These are phyloP conservation scores for Wallacemonas collosoma DNA, from an alignment of 208 protist species.

Conservation along the genomic window DNA sequence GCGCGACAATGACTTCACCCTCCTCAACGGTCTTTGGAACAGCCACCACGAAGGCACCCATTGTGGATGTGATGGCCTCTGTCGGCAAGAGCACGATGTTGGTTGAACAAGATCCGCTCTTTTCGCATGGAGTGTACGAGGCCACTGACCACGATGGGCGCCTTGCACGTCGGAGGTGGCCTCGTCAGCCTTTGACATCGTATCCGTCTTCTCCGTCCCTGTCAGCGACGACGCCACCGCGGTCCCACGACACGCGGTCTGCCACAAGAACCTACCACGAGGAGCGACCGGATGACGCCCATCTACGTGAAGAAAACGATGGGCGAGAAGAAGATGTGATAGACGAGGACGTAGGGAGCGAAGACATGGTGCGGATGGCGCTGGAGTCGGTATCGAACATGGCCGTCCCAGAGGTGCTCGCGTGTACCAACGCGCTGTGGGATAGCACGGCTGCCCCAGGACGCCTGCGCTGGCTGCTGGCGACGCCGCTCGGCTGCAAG, in stretches of 20 bases:
- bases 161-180: too few relatives aligned
- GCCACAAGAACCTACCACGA: too few relatives aligned
- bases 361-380: neutral
- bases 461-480: conserved; percentile 4
- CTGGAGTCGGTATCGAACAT: neutral
- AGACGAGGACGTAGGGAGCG: neutral
- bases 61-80: neutral
- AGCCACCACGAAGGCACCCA: neutral
- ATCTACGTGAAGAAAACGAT: neutral
- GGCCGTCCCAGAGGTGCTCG: neutral
- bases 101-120: neutral
- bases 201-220: too few relatives aligned
- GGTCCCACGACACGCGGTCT: too few relatives aligned
- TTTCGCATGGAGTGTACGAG: neutral
- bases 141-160: neutral
- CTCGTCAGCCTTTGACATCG: too few relatives aligned
- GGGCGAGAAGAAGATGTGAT: neutral
- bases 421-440: neutral
- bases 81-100: conserved; percentile 8
- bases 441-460: neutral
- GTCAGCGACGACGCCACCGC: too few relatives aligned
- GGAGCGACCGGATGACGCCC: neutral
- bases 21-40: neutral
- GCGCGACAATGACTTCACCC: neutral
- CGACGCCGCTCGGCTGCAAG: conserved; percentile 1